Evolutionary conservation across 2,329 filamentous ascomycete species (phyloP).

Genomic region (Seiridium cupressi): DNA sequence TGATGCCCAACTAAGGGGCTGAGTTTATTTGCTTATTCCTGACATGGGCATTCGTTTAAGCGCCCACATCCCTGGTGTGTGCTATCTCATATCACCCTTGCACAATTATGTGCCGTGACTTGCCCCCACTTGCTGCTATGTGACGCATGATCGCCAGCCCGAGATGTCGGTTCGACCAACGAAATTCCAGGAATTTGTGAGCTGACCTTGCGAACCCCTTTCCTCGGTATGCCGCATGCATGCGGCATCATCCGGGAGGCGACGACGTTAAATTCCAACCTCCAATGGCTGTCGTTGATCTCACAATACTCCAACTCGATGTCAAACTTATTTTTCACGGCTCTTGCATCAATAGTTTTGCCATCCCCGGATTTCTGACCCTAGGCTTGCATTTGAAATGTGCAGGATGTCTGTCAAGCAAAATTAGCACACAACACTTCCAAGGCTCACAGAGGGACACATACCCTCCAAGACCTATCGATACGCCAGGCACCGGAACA

Average conservation of each 20-base stretch:
- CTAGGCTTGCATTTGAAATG: constrained; percentile 11
- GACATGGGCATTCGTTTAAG: no score
- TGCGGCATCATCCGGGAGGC: no score
- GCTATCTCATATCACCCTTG: no score
- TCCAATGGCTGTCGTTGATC: no score
- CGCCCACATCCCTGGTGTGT: no score
- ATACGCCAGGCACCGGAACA: constrained; percentile 12
- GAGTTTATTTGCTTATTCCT: no score
- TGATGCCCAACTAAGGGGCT: no score
- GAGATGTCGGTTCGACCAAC: neutral
- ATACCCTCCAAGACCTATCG: constrained; percentile 13
- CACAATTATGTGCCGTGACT: neutral
- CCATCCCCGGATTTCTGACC: constrained; percentile 10
- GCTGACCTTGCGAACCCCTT: neutral
- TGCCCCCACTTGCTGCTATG: neutral
- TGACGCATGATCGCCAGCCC: neutral
- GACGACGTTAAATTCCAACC: no score
- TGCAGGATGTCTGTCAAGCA: constrained; percentile 7
- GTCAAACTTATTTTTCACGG: neutral
- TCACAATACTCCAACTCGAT: neutral
- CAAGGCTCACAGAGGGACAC: neutral
- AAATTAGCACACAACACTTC: neutral
- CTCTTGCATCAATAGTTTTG: constrained; percentile 9
- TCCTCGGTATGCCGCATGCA: neutral
- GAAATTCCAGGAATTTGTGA: no score